These are phyloP conservation scores for Arabis hirsuta DNA, from an alignment of 345 rosid species.

Conservation along the genomic window DNA sequence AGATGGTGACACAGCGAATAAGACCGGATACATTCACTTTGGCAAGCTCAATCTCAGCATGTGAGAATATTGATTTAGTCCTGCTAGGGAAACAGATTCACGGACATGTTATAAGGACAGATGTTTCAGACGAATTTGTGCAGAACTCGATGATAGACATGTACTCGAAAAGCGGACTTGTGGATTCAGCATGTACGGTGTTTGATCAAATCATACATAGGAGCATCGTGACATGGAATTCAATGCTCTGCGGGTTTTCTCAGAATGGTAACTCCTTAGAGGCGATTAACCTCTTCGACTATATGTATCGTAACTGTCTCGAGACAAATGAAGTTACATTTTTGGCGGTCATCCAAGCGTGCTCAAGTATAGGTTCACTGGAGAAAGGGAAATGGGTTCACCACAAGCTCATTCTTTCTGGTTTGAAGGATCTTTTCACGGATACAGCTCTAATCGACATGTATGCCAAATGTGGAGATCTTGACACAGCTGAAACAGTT, in stretches of 20 bases:
- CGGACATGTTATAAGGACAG: slow-evolving; percentile 51
- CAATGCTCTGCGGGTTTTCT: slow-evolving; percentile 64
- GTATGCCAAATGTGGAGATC: slow-evolving; percentile 85
- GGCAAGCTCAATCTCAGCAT: slow-evolving; percentile 71
- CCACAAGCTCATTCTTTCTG: slow-evolving; percentile 59
- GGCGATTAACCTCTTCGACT: slow-evolving; percentile 62
- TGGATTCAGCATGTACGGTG: slow-evolving; percentile 51
- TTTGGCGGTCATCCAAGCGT: slow-evolving; percentile 67
- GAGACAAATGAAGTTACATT: slow-evolving; percentile 63
- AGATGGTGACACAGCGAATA: slow-evolving; percentile 55
- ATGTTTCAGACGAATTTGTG: slow-evolving; percentile 56
- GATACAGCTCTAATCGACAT: slow-evolving; percentile 72
- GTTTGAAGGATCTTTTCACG: slow-evolving; percentile 54
- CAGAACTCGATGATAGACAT: slow-evolving; percentile 60
- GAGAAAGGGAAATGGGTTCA: slow-evolving; percentile 79
- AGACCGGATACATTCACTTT: slow-evolving; percentile 74
- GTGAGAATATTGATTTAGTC: slow-evolving; percentile 54
- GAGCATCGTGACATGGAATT: slow-evolving; percentile 66
- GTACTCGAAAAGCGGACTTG: slow-evolving; percentile 63
- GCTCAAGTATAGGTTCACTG: slow-evolving; percentile 60
- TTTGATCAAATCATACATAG: slow-evolving; percentile 49
- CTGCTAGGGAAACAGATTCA: slow-evolving; percentile 75
- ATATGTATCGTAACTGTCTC: slow-evolving; percentile 55
- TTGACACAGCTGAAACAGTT: slow-evolving; percentile 52
- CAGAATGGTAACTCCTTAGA: slow-evolving; percentile 64